Base-by-base conservation (phyloP, 2,329 filamentous ascomycete species). In the Aspergillus brasiliensis region DNA sequence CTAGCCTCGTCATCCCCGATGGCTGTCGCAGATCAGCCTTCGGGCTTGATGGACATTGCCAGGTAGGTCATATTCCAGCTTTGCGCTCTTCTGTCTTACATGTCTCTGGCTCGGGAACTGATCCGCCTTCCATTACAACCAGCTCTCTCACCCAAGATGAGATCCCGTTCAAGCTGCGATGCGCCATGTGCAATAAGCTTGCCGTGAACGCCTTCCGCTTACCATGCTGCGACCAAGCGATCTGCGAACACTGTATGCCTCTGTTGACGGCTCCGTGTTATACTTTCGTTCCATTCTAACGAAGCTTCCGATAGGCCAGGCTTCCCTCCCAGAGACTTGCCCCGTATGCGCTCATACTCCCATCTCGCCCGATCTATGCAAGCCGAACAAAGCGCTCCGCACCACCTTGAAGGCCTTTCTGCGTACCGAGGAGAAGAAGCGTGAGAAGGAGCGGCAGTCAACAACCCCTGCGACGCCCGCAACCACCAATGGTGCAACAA, bases 131-230 rank as follows among this genome's bases (percentile, higher is more conserved):
- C 19, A 10, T 8, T 27, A 25, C 25, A 13, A 21, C 55, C 37
- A 96, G 92, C 75, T 89, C 90, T 52, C 83, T 97, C 61, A 81
- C 86, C 19, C 86, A 90, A 65, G 91, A 94, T 69, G 91, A 95
- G 63, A 92, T 97, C 59, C 95, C 95, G n/a, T 92, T 93, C 71
- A 97, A 97, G 82, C 85, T 99, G 65, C 90, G 93, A 78, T 99
- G 95, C 82, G 92, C 92, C 55, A 91, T 92, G 68, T 99, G 95
- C 79, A 95, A 90, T 80, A 92, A 91, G 76, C 83, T 98, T 60
- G 93, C 92, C 28, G 82, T 96, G 65, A 96, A 97, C 74, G 91
- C 94, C 8, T 96, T 92, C 75, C 91, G 93, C 64, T 83, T 97
- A 27, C 91, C 93, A 1, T 99, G 95, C 78, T 99, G 95, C 77